Evolutionary conservation across 164 flowering plant genomes (phyloP).

Genomic region (Vitis vinifera): DNA sequence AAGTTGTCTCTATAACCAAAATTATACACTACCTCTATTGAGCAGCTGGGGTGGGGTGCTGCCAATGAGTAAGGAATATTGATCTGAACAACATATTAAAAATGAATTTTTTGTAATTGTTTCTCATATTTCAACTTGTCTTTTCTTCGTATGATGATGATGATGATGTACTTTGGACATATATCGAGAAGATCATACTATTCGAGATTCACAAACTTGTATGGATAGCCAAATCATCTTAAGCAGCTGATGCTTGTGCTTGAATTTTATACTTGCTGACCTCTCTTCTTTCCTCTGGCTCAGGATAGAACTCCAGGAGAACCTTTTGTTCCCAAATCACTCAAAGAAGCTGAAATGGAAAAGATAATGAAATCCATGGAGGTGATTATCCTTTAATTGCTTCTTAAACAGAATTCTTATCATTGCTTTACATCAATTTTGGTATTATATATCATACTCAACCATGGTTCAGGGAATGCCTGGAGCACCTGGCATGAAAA

Average conservation of each 20-base stretch:
- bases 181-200: no score
- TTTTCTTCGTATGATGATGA: no score
- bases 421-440: not conserved
- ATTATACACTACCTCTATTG: no score
- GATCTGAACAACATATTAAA: not conserved
- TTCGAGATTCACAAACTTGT: no score
- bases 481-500: constrained; percentile 93
- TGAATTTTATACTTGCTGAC: not conserved
- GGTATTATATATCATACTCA: not conserved
- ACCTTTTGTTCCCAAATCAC: constrained; percentile 72
- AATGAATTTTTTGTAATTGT: not conserved
- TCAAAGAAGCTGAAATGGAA: constrained; percentile 95
- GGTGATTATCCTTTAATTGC: constrained; percentile 35
- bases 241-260: not conserved
- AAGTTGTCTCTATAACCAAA: no score
- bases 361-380: constrained; percentile 82
- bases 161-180: no score
- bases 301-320: constrained; percentile 90
- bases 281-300: constrained; percentile 4
- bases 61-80: not conserved
- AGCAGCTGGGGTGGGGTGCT: no score
- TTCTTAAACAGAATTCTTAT: not conserved
- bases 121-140: no score
- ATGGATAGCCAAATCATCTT: no score
- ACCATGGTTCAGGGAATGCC: constrained; percentile 73